These are phyloP conservation scores for Cymbidium sinense DNA, from an alignment of 106 monocot species.

Conservation along the genomic window DNA sequence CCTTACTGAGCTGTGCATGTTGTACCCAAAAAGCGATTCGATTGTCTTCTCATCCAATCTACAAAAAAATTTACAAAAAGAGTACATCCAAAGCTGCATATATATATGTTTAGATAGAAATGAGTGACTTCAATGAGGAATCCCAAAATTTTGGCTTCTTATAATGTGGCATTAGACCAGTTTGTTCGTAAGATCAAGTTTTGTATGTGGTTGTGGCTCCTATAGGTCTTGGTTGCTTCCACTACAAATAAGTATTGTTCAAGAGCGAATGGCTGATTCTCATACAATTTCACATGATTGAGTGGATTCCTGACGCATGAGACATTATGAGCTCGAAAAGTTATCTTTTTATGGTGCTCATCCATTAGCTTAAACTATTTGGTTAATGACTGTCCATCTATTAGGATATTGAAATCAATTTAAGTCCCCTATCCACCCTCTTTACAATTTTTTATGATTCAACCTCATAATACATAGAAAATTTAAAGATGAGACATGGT, in stretches of 20 bases:
- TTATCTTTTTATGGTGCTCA: neutral
- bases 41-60: conserved; percentile 89
- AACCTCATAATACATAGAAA: no score
- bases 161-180: no score
- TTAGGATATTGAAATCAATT: no score
- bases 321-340: neutral
- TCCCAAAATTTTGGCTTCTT: no score
- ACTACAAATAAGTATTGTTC: neutral
- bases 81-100: neutral
- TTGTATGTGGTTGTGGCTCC: no score
- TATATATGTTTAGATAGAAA: neutral
- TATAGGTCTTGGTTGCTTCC: no score
- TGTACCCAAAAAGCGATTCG: conserved; percentile 79
- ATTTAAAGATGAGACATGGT: no score
- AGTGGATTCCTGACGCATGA: neutral
- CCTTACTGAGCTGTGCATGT: conserved; percentile 25
- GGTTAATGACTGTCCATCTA: no score
- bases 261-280: neutral
- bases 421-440: no score
- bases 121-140: neutral
- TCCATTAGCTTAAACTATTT: no score
- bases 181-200: no score
- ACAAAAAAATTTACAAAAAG: neutral
- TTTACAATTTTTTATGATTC: no score
- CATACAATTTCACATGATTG: neutral